Evolutionary conservation across 1,139 yeast genomes (phyloP), one percentile per base, ranked within the genome.

Genomic region (Geotrichum aggregatum): DNA sequence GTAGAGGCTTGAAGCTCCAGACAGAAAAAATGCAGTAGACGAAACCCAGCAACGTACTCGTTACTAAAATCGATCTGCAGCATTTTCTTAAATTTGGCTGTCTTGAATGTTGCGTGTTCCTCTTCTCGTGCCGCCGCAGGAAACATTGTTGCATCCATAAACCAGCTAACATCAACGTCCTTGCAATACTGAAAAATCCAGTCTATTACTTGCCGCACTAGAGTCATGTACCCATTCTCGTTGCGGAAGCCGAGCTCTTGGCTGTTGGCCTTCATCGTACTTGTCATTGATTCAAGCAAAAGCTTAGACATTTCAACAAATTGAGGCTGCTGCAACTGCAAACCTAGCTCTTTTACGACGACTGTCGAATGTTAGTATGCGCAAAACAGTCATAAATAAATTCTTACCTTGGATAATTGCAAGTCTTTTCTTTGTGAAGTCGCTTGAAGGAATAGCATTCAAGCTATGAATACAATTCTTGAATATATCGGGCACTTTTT

Each of bases 1-100:
- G 43, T 50, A 3, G 49, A 44, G 2, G 44, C 49, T 24, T 50
- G 54, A 11, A 50, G 40, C 24, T 50, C 54, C 24, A 50, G 40
- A 36, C 54, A 50, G 14, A 50, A 50, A 31, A 46, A 50, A 22
- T 50, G 48, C 18, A 45, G 40, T 6, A 50, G 47, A 18, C 39
- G 41, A 26, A 24, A 50, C 5, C 54, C 54, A 1, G 54, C 50
- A 10, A 14, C 34, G 35, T 45, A 40, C 44, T 46, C 41, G 33
- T 50, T 46, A 16, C 39, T 28, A 30, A 50, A 50, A 26, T 50
- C 54, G 13, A 50, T 50, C 11, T 50, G 47, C 3, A 50, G 47
- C 47, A 50, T 45, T 30, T 47, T 42, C 44, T 50, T 50, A 33
- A 50, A 50, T 30, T 42, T 33, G 21, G 47, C 44, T 1, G 40